These are phyloP conservation scores for Epichloe festucae DNA, from an alignment of 2,329 filamentous ascomycete genomes.

Conservation along the genomic window DNA sequence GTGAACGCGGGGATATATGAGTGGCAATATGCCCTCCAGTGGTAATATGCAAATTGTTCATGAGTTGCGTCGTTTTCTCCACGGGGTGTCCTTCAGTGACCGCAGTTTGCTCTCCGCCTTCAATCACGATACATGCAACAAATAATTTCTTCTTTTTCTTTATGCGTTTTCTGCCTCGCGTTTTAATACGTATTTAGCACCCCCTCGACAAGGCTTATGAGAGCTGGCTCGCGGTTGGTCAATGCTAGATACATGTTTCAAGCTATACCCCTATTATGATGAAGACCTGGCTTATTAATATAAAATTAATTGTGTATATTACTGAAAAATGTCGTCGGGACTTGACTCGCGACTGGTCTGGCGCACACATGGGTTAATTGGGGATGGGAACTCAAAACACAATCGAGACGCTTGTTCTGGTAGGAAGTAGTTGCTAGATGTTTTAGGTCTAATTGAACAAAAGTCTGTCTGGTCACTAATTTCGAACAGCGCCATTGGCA, in stretches of 20 bases:
- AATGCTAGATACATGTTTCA: not conserved
- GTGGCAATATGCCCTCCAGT: too few species aligned
- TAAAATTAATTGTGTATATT: too few species aligned
- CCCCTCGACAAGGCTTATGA: not conserved
- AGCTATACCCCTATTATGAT: not conserved
- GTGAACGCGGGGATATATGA: too few species aligned
- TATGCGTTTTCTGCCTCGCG: not conserved
- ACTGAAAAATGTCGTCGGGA: not conserved
- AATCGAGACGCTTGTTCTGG: not conserved
- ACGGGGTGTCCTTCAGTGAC: too few species aligned
- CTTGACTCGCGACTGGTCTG: not conserved
- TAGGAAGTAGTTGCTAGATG: not conserved
- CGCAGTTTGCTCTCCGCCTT: too few species aligned
- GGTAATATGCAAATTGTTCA: too few species aligned
- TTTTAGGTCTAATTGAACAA: not conserved
- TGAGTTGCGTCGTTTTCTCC: too few species aligned
- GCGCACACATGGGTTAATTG: not conserved
- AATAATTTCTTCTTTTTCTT: too few species aligned
- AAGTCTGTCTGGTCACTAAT: too few species aligned
- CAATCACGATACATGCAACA: too few species aligned
- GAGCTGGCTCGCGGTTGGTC: not conserved
- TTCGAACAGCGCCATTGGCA: too few species aligned
- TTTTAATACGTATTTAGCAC: not conserved
- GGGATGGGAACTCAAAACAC: not conserved
- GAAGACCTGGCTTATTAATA: not conserved